Conservation (phyloP, 2,329 filamentous ascomycete species). For the Fusarium caatingaense region DNA sequence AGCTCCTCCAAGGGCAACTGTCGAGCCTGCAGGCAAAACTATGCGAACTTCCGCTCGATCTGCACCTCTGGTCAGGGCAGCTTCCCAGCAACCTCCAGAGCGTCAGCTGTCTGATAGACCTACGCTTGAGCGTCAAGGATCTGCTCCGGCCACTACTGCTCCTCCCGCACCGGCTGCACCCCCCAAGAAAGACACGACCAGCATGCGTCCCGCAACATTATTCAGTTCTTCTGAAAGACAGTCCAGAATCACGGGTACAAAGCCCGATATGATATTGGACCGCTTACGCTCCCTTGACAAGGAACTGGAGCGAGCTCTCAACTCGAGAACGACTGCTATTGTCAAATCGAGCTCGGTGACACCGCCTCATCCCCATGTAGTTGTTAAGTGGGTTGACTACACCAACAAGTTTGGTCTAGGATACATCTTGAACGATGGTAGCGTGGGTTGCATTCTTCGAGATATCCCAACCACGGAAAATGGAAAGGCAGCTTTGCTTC, state of each 20-base stretch:
- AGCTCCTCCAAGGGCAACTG: conserved; percentile 34
- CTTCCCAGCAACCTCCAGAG: conserved; percentile 44
- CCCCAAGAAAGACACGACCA: conserved; percentile 46
- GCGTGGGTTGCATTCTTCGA: conserved; percentile 76
- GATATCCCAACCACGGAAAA: conserved; percentile 66
- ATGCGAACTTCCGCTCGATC: conserved; percentile 47
- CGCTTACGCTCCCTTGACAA: conserved; percentile 67
- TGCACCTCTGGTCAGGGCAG: conserved; percentile 45
- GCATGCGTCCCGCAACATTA: conserved; percentile 59
- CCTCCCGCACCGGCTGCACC: conserved; percentile 41
- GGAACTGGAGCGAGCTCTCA: conserved; percentile 72
- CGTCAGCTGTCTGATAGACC: conserved; percentile 40
- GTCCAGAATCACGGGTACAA: conserved; percentile 62
- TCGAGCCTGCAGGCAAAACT: conserved; percentile 43
- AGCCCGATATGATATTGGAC: conserved; percentile 68
- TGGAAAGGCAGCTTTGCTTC: conserved; percentile 64
- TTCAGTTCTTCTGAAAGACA: conserved; percentile 67
- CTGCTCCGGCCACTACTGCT: conserved; percentile 31
- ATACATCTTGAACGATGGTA: conserved; percentile 85
- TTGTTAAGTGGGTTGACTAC: conserved; percentile 89
- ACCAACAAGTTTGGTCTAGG: conserved; percentile 88
- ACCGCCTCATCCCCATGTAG: conserved; percentile 70
- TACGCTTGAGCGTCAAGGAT: conserved; percentile 46
- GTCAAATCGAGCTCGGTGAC: conserved; percentile 65
- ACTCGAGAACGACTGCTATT: conserved; percentile 71